These are phyloP conservation scores for Nicotiana otophora DNA, from an alignment of 257 asterid genomes.

Conservation along the genomic window DNA sequence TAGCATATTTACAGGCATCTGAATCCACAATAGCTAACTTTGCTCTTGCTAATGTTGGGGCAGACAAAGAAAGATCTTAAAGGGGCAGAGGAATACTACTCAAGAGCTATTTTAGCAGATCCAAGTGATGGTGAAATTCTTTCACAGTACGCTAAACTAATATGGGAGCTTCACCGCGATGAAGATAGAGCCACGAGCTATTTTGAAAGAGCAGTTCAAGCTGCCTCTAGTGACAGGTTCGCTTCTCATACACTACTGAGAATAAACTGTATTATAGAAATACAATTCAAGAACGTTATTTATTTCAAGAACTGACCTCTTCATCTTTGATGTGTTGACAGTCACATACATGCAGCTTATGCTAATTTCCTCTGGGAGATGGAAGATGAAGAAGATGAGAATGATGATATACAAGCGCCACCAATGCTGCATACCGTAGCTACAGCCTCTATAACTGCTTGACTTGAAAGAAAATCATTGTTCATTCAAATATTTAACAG, in stretches of 20 bases:
- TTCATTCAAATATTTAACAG: background rate
- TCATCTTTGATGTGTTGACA: constrained; percentile 20
- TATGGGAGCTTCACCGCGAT: constrained; percentile 74
- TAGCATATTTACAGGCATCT: background rate
- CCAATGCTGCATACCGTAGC: constrained; percentile 21
- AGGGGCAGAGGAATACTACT: constrained; percentile 76
- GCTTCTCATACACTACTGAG: background rate
- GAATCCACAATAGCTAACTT: background rate
- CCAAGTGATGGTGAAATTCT: constrained; percentile 76
- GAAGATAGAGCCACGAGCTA: constrained; percentile 48
- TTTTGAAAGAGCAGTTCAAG: constrained; percentile 60
- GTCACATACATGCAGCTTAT: constrained; percentile 77
- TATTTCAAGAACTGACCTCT: background rate
- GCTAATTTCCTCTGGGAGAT: constrained; percentile 81
- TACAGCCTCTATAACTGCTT: constrained; percentile 47
- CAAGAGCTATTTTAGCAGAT: constrained; percentile 75
- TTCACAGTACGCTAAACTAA: constrained; percentile 57
- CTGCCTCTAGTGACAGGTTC: constrained; percentile 60
- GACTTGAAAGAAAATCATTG: background rate
- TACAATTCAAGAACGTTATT: background rate
- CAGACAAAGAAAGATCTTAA: constrained; percentile 54
- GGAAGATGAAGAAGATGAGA: constrained; percentile 41
- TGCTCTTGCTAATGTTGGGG: background rate
- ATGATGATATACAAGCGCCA: constrained; percentile 11
- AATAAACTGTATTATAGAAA: background rate